Percentiles rank a stretch among this genome's conserved stretches.
Conservation (phyloP, 192 early-diverging fungal genomes). For the Podila minutissima region DNA sequence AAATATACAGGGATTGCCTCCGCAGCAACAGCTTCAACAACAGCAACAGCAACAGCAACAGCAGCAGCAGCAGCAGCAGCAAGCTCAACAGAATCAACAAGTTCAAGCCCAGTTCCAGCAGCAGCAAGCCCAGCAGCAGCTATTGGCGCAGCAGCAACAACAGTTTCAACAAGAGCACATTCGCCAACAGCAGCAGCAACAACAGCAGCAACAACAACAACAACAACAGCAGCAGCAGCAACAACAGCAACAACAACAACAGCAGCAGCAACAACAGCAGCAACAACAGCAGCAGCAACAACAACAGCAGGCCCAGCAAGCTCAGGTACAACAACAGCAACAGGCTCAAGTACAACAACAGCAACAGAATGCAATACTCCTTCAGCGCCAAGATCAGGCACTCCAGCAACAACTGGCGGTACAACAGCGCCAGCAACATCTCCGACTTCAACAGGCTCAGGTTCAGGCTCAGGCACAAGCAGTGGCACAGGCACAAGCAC, state of each 20-base stretch:
- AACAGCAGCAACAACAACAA: conserved; percentile 7
- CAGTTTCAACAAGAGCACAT: conserved; percentile 19
- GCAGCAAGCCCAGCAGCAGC: conserved; percentile 21
- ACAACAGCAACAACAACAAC: background rate
- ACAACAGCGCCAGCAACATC: conserved; percentile 12
- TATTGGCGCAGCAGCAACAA: conserved; percentile 14
- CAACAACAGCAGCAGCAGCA: conserved; percentile 18
- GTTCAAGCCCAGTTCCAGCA: background rate
- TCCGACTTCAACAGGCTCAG: conserved; percentile 10
- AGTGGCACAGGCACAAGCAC: background rate
- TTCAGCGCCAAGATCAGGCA: conserved; percentile 15
- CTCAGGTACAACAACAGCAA: too few relatives aligned
- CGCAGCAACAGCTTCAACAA: conserved; percentile 10
- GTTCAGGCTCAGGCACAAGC: background rate
- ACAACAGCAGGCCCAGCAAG: conserved; percentile 6
- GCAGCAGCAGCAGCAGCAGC: conserved; percentile 18
- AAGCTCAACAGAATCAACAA: background rate
- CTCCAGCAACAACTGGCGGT: conserved; percentile 3
- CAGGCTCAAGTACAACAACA: too few relatives aligned
- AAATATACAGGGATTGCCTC: background rate
- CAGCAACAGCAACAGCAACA: conserved; percentile 16
- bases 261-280: conserved; percentile 5
- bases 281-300: conserved; percentile 1
- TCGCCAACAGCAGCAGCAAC: too few relatives aligned
- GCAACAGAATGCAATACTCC: conserved; percentile 4